Evolutionary conservation across 2,329 filamentous ascomycete genomes (phyloP).

Genomic region (Cordyceps javanica): DNA sequence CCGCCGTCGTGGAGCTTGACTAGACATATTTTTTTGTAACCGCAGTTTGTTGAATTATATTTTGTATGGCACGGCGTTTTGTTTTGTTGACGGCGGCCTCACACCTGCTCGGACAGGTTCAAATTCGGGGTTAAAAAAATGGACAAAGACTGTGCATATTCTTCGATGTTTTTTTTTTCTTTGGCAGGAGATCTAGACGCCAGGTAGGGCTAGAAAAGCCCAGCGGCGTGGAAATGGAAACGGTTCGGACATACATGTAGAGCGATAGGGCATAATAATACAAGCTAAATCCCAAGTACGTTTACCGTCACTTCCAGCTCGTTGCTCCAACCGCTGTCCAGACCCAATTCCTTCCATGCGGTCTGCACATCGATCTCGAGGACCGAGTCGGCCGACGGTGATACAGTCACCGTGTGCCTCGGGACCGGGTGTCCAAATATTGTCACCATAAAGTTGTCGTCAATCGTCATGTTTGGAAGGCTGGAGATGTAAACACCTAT

Average conservation of each 20-base stretch:
- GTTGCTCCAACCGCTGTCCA: conserved; percentile 72
- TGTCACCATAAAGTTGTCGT: conserved; percentile 64
- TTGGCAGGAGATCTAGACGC: not conserved
- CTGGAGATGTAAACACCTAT: conserved; percentile 68
- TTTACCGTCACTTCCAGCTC: conserved; percentile 63
- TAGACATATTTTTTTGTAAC: conserved; percentile 15
- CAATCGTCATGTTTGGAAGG: conserved; percentile 53
- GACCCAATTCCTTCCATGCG: conserved; percentile 71
- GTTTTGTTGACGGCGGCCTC: not conserved
- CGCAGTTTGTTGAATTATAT: not conserved
- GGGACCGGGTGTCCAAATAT: conserved; percentile 69
- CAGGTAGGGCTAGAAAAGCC: not conserved
- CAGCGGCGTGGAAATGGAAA: not conserved
- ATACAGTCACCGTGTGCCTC: conserved; percentile 55
- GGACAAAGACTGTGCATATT: not conserved
- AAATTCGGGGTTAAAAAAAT: not conserved
- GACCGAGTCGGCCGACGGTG: conserved; percentile 47
- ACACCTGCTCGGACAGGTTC: not conserved
- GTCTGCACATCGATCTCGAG: conserved; percentile 69
- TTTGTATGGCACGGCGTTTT: conserved; percentile 9
- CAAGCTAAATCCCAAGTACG: not conserved
- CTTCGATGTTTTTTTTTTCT: no score
- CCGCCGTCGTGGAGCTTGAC: conserved; percentile 45
- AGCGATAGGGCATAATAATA: not conserved
- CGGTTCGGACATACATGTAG: not conserved